phyloP scores from a whole-genome alignment of 1,284 basidiomycete genomes.

The Melampsora occidentalis region DNA sequence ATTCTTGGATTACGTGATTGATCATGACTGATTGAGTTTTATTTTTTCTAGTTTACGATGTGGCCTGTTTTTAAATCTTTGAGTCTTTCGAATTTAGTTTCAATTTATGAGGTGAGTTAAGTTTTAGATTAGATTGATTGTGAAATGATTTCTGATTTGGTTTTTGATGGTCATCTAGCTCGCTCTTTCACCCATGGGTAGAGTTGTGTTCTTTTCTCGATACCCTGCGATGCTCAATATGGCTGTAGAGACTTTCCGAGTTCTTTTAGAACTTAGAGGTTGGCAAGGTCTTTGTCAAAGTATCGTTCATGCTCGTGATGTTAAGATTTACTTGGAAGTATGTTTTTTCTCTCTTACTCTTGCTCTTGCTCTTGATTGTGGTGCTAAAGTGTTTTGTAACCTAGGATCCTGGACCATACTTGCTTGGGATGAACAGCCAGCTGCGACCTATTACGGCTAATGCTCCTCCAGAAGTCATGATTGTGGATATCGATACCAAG shows the following conservation, averaged over 20 bases:
- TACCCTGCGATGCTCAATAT: constrained; percentile 76
- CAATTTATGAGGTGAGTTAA: constrained; percentile 69
- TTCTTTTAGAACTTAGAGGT: constrained; percentile 85
- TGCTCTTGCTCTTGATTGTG: neutral
- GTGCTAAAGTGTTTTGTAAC: constrained; percentile 43
- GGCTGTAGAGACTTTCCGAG: constrained; percentile 82
- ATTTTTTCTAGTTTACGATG: constrained; percentile 69
- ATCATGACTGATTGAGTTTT: neutral
- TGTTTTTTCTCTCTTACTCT: neutral
- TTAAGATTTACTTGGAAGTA: constrained; percentile 66
- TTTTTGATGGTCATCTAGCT: constrained; percentile 55
- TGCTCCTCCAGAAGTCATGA: constrained; percentile 71
- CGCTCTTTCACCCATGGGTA: constrained; percentile 85
- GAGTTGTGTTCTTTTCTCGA: constrained; percentile 81
- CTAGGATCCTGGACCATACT: constrained; percentile 72
- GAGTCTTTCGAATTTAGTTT: constrained; percentile 88
- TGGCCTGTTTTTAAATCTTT: constrained; percentile 95
- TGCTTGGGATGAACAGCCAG: constrained; percentile 84
- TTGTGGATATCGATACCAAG: constrained; percentile 92
- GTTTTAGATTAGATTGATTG: neutral
- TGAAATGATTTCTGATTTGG: neutral
- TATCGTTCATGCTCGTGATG: constrained; percentile 81
- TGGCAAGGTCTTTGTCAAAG: constrained; percentile 86
- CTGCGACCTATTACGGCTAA: constrained; percentile 70
- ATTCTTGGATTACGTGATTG: too few relatives aligned